phyloP scores from a whole-genome alignment of 1,284 basidiomycete genomes.

The Leccinum subfulvum region DNA sequence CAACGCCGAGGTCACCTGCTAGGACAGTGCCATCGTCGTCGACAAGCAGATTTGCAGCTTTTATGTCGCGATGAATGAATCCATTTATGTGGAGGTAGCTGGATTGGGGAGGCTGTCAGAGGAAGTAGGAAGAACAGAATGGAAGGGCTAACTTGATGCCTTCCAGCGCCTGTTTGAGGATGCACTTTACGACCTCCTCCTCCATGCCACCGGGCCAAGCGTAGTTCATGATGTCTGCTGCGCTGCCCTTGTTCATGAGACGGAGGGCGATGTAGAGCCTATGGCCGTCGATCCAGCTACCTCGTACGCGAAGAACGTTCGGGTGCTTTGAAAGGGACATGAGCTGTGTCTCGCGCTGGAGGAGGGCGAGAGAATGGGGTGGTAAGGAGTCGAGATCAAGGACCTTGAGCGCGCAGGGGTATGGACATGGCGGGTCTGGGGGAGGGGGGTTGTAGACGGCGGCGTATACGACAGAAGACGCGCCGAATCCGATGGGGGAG shows the following conservation, averaged over 20 bases:
- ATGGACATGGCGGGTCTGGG: constrained; percentile 35
- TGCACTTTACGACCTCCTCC: constrained; percentile 81
- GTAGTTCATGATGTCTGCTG: constrained; percentile 83
- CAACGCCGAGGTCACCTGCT: constrained; percentile 85
- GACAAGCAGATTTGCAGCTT: constrained; percentile 85
- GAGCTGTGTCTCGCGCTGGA: constrained; percentile 83
- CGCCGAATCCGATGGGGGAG: constrained; percentile 78
- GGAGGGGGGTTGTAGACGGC: constrained; percentile 59
- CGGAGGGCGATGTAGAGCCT: constrained; percentile 85
- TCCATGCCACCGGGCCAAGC: constrained; percentile 84
- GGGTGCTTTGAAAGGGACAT: constrained; percentile 95
- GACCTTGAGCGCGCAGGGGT: constrained; percentile 82
- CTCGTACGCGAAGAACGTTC: constrained; percentile 86
- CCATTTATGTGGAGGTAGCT: constrained; percentile 87
- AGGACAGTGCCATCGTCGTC: constrained; percentile 89
- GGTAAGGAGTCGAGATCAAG: constrained; percentile 81
- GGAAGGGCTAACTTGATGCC: constrained; percentile 68
- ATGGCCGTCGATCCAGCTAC: constrained; percentile 82
- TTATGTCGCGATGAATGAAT: constrained; percentile 87
- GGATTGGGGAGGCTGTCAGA: constrained; percentile 6
- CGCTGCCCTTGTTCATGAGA: constrained; percentile 86
- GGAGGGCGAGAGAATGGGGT: constrained; percentile 61
- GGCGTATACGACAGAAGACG: constrained; percentile 83
- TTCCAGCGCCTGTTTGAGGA: constrained; percentile 78
- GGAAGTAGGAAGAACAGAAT: not conserved